Base-by-base conservation (phyloP, 1,284 basidiomycete species). In the Pyrrhoderma noxium region DNA sequence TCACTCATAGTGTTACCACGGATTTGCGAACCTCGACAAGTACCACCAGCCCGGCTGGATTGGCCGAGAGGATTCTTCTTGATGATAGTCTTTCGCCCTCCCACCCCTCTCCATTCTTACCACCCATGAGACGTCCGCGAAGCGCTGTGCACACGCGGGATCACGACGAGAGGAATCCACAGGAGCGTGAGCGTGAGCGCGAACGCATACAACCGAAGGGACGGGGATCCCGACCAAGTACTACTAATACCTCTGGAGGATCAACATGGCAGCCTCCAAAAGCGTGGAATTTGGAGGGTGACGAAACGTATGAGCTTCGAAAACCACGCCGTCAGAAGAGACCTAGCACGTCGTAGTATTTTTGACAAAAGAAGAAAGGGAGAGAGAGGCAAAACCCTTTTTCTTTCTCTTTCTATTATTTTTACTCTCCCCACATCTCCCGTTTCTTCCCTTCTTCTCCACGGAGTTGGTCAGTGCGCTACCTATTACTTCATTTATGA, bases 1-100 rank as follows among this genome's bases (percentile, higher is more conserved):
- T 53, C 19, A 53, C 52, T n/a, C 27, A 37, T 13, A 46, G 41
- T 19, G 40, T 53, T 13, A 48, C 46, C 35, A 53, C 46, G 38
- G 46, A 47, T 37, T 16, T 47, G 18, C 45, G 18, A 22, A 49
- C 41, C 23, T 27, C 25, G 21, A 42, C 45, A 21, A n/a, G 35
- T 39, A n/a, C 52, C 7, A 31, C 5, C 11, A 31, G 27, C 27
- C 27, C 27, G 11, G 27, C 27, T 31, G 27, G 27, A 11, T 31
- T 31, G 27, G 27, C 27, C 23, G 14, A 22, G 21, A 11, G n/a
- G 35, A 18, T 23, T 18, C 40, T 21, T 16, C 39, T 21, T 9
- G 37, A 18, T 27, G 18, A 34, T 27, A 41, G 48, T 25, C 4
- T 36, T 18, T 49, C 38, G 22, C 22, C 42, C 3, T 16, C 13